Percentiles rank a stretch among this genome's conserved stretches.
These are phyloP conservation scores for Neurospora sp. DNA, from an alignment of 495 filamentous ascomycete species.

Conservation along the genomic window DNA sequence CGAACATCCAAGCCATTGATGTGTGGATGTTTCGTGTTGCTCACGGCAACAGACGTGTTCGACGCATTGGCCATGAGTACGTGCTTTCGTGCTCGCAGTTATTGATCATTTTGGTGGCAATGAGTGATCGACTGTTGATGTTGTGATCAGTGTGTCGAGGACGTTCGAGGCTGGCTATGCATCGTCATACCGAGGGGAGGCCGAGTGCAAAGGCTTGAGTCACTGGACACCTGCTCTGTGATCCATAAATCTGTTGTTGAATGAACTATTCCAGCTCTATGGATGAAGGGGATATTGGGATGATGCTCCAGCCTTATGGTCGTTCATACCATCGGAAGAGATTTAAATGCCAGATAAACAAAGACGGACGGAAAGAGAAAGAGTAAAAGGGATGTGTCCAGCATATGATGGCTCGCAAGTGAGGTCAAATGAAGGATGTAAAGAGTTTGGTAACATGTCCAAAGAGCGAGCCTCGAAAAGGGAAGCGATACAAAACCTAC, in stretches of 20 bases:
- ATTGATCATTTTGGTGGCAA: neutral
- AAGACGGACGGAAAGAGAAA: neutral
- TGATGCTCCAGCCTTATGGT: neutral
- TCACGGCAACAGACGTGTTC: neutral
- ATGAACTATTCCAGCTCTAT: neutral
- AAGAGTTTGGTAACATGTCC: neutral
- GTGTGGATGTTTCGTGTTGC: neutral
- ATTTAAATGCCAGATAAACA: neutral
- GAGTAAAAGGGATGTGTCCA: neutral
- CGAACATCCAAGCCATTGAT: neutral
- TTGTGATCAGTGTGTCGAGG: neutral
- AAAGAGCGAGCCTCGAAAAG: neutral
- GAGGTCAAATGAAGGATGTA: neutral
- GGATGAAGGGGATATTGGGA: neutral
- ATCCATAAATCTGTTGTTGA: neutral
- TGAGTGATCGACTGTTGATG: neutral
- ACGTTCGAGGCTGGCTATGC: neutral
- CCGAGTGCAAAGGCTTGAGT: neutral
- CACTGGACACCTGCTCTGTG: neutral
- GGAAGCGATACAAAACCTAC: neutral
- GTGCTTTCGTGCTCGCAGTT: neutral
- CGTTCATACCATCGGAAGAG: neutral
- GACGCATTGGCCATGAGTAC: neutral
- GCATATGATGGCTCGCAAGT: neutral
- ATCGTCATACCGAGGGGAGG: neutral